Base-by-base conservation (phyloP, 1,139 yeast genomes). In the Geotrichum cucujoidarum region DNA sequence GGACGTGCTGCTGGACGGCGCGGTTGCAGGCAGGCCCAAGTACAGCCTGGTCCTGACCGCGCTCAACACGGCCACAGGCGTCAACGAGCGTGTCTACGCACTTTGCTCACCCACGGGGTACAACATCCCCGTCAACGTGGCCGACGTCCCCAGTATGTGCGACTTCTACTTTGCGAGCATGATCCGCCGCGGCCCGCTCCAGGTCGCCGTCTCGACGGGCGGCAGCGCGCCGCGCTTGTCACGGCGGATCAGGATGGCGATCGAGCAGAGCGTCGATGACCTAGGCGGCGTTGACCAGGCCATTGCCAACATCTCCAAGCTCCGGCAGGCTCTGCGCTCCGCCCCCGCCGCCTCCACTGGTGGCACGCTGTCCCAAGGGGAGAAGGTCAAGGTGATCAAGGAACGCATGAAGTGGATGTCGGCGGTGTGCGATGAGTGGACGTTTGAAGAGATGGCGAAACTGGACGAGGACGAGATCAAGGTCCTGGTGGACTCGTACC, bases 121-220 rank as follows among this genome's bases (percentile, higher is more conserved):
- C 29, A 53, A 79, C 14, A 65, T 86, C 45, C 86, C 87, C 16
- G 89, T 84, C 31, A 87, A 87, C 62, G 83, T 86, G 38, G 95
- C 95, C 1, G 95, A 87, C 63, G 84, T 84, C 54, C 95, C 95
- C 1, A 76, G 78, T 14, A 68, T 81, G 53, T 87, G 95, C 68
- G 95, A 87, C 63, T 87, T 85, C 63, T 87, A 85, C 67, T 87
- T 86, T 64, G 95, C 95, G 1, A 78, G 90, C 24, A 81, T 83
- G 73, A 80, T 80, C 61, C 76, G 85, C 59, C 78, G 78, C 53
- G 95, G 89, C n/a, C 80, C 81, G 22, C 68, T 87, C 44, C 95
- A 85, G 61, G 76, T 87, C 30, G 83, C 87, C 89, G 83, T 87
- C 8, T 80, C 88, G 30, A 85, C 95, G 18, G 85, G 85, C 61